Evolutionary conservation across 1,284 basidiomycete genomes (phyloP).

Genomic region (Puccinia novopanici): DNA sequence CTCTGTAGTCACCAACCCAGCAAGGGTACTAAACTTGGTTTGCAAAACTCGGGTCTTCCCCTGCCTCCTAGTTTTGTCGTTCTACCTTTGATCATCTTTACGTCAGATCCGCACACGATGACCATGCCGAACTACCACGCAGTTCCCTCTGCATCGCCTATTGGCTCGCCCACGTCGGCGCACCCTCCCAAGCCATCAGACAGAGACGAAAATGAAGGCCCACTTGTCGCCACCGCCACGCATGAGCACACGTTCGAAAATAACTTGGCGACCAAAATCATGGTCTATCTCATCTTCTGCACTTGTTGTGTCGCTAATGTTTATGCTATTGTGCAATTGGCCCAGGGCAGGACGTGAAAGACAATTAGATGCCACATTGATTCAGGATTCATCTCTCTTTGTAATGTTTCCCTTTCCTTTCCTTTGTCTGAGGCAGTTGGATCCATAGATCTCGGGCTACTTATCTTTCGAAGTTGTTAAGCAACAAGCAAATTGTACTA

Average conservation of each 20-base stretch:
- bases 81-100: slow-evolving; percentile 36
- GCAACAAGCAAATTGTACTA: too few species aligned
- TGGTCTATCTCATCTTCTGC: slow-evolving; percentile 1
- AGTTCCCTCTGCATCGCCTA: not conserved
- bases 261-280: not conserved
- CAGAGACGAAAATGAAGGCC: not conserved
- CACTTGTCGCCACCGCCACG: not conserved
- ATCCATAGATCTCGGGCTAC: too few species aligned
- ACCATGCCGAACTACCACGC: not conserved
- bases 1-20: not conserved
- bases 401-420: too few species aligned
- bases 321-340: slow-evolving; percentile 48
- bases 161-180: not conserved
- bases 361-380: too few species aligned
- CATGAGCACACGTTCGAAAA: slow-evolving; percentile 29
- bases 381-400: too few species aligned
- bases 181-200: not conserved
- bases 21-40: not conserved
- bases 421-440: not conserved
- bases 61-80: slow-evolving; percentile 35
- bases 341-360: slow-evolving; percentile 1
- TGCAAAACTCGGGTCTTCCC: not conserved
- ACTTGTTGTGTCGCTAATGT: slow-evolving; percentile 30
- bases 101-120: slow-evolving; percentile 30
- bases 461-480: too few species aligned